Conservation (phyloP, 192 early-diverging fungal species). For the Umbelopsis sp. region DNA sequence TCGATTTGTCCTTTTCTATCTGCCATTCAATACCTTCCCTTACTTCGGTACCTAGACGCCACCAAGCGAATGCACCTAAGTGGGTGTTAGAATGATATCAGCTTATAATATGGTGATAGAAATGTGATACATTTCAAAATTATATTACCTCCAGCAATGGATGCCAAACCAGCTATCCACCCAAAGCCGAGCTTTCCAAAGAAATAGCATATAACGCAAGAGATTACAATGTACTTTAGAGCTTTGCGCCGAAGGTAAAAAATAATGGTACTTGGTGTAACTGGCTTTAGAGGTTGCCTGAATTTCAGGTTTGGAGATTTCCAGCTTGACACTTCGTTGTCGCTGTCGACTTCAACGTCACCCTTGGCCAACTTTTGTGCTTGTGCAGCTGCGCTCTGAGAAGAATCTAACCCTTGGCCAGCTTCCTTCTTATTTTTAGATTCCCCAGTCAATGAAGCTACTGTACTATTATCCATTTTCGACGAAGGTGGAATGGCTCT, state of each 20-base stretch:
- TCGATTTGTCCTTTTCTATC: conserved; percentile 27
- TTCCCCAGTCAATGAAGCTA: background rate
- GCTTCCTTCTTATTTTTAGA: background rate
- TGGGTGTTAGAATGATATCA: background rate
- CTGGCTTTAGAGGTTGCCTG: conserved; percentile 1
- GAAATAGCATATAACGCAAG: conserved; percentile 21
- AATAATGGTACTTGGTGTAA: conserved; percentile 8
- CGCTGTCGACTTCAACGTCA: background rate
- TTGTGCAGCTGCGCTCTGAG: background rate
- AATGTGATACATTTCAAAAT: background rate
- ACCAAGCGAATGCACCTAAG: conserved; percentile 25
- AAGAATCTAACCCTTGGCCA: background rate
- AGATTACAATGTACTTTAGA: conserved; percentile 25
- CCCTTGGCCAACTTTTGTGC: background rate
- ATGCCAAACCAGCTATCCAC: background rate
- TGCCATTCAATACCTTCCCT: conserved; percentile 33
- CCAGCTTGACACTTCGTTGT: background rate
- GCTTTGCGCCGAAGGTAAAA: conserved; percentile 17
- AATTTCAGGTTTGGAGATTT: conserved; percentile 6
- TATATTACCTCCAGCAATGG: background rate
- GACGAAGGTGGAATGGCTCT: background rate
- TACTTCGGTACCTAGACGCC: conserved; percentile 18
- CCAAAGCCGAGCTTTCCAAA: conserved; percentile 19
- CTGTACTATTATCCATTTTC: background rate
- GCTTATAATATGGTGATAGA: background rate